Conservation (phyloP, 441 rosid species). For the Populus hybrid region DNA sequence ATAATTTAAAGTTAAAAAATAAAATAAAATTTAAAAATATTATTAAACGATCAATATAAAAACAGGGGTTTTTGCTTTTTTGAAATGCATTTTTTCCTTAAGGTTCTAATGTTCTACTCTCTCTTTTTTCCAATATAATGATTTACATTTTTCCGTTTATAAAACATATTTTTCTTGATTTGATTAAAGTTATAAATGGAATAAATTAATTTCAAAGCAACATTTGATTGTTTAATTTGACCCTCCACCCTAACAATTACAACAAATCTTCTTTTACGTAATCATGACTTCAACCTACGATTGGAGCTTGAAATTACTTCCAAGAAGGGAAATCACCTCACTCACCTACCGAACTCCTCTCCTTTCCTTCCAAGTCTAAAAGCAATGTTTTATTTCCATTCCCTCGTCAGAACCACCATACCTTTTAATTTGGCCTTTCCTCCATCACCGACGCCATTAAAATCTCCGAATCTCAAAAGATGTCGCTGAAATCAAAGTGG, state of each 20-base stretch:
- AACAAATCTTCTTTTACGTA: background rate
- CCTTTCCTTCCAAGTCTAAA: background rate
- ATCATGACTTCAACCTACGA: background rate
- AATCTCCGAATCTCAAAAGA: too few species aligned
- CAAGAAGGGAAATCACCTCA: conserved; percentile 2
- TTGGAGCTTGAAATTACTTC: conserved; percentile 10
- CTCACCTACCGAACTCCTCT: background rate
- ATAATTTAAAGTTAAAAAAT: too few species aligned
- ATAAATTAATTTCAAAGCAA: background rate
- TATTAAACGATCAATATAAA: too few species aligned
- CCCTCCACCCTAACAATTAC: background rate
- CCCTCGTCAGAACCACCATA: background rate
- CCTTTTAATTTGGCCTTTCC: background rate
- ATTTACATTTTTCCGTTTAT: background rate
- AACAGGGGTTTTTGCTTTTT: too few species aligned
- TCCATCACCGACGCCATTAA: background rate
- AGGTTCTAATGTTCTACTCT: too few species aligned
- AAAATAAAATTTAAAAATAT: too few species aligned
- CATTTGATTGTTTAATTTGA: background rate
- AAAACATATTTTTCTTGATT: background rate
- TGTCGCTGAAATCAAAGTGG: too few species aligned
- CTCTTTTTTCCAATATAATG: background rate
- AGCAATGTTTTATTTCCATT: background rate
- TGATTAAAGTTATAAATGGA: background rate
- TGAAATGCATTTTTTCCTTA: too few species aligned